A percentile compares a stretch with the other conserved stretches of the same genome.
Evolutionary conservation across 371 early-diverging fungal species (phyloP).

Genomic region (Mucor ambiguus): DNA sequence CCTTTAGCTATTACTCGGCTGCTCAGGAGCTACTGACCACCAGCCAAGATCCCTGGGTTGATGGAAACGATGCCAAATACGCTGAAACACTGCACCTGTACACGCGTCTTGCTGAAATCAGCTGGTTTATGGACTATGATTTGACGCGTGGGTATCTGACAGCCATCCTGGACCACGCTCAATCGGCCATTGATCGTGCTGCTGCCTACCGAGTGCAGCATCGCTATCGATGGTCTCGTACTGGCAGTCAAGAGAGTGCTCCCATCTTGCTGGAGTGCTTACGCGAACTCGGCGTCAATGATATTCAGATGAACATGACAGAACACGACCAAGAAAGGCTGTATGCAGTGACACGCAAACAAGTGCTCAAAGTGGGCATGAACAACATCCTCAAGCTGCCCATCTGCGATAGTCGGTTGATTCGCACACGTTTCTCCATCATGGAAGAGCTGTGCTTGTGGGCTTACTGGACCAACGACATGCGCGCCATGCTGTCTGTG

Average conservation of each 20-base stretch:
- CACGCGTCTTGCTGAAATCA: slow-evolving; percentile 46
- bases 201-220: slow-evolving; percentile 49
- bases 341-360: slow-evolving; percentile 32
- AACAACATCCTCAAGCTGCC: slow-evolving; percentile 36
- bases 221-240: slow-evolving; percentile 38
- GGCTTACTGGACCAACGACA: slow-evolving; percentile 45
- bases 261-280: slow-evolving; percentile 42
- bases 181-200: slow-evolving; percentile 46
- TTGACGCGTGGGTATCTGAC: slow-evolving; percentile 27
- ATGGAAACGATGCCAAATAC: slow-evolving; percentile 43
- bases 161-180: slow-evolving; percentile 39
- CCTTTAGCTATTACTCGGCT: slow-evolving; percentile 41
- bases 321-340: slow-evolving; percentile 27
- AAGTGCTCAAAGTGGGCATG: slow-evolving; percentile 38
- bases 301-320: slow-evolving; percentile 28
- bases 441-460: slow-evolving; percentile 50
- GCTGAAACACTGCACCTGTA: slow-evolving; percentile 47
- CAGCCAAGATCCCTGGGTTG: slow-evolving; percentile 36
- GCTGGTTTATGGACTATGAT: slow-evolving; percentile 44
- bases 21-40: slow-evolving; percentile 32
- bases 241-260: slow-evolving; percentile 35
- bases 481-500: slow-evolving; percentile 34
- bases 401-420: slow-evolving; percentile 39
- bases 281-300: slow-evolving; percentile 41
- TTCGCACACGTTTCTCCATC: slow-evolving; percentile 43